These are phyloP conservation scores for Penicillium sp. DNA, from an alignment of 2,329 filamentous ascomycete genomes.

Conservation along the genomic window DNA sequence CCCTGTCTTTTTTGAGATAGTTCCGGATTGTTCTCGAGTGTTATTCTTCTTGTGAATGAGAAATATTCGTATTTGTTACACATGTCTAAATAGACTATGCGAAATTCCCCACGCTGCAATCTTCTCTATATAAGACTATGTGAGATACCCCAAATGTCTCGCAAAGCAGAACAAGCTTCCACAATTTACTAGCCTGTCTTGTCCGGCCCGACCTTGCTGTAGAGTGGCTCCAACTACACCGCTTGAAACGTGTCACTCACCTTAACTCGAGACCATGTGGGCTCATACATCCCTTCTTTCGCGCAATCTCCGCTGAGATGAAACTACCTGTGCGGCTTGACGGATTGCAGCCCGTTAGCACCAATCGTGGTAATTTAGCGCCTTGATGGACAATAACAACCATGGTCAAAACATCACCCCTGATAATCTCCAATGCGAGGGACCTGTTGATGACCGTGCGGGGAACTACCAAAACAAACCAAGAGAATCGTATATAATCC, in stretches of 20 bases:
- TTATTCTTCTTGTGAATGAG: neutral
- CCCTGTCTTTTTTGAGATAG: neutral
- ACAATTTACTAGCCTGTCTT: neutral
- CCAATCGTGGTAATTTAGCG: constrained; percentile 10
- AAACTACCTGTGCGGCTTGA: constrained; percentile 3
- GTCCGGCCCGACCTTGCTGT: neutral
- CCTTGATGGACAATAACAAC: constrained; percentile 4
- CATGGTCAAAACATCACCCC: constrained; percentile 11
- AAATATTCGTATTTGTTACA: neutral
- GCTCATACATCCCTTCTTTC: constrained; percentile 14
- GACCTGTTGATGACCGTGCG: constrained; percentile 12
- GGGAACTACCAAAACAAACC: constrained; percentile 14
- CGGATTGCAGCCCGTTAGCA: constrained; percentile 7
- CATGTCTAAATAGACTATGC: neutral
- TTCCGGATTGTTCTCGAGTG: neutral
- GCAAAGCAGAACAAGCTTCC: neutral
- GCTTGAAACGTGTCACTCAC: neutral
- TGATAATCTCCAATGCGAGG: constrained; percentile 20
- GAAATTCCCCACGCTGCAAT: neutral
- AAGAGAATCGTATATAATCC: constrained; percentile 27
- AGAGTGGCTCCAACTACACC: neutral
- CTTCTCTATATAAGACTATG: neutral
- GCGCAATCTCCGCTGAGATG: constrained; percentile 2
- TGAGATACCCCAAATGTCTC: neutral
- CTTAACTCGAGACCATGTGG: constrained; percentile 17